Evolutionary conservation across 2,329 filamentous ascomycete species (phyloP).

Genomic region (Spiromastix sp.): DNA sequence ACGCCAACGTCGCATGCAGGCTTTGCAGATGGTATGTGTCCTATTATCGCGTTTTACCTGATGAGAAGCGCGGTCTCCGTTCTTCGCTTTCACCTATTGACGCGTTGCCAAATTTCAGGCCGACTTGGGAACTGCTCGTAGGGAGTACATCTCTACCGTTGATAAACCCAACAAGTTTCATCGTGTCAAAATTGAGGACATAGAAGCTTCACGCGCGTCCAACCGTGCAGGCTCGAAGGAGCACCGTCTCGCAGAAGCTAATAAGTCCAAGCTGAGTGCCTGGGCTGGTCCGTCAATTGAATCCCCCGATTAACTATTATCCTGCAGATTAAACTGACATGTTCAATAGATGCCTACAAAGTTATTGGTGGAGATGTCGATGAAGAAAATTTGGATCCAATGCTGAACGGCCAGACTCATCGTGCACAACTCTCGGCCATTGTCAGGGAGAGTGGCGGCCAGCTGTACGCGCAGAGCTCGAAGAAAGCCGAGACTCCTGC

Average conservation of each 20-base stretch:
- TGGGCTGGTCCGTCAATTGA: constrained; percentile 24
- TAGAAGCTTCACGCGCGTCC: constrained; percentile 20
- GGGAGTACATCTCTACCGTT: constrained; percentile 26
- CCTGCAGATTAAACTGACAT: too few species aligned
- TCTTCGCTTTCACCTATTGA: neutral
- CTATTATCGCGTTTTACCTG: neutral
- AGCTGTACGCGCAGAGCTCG: constrained; percentile 7
- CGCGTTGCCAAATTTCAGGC: too few species aligned
- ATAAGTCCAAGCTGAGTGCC: constrained; percentile 16
- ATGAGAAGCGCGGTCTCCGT: neutral
- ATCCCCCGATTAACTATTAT: neutral
- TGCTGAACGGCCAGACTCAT: constrained; percentile 31
- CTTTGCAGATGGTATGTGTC: constrained; percentile 20
- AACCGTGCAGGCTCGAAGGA: constrained; percentile 22
- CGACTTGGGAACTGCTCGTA: constrained; percentile 24
- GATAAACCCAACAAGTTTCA: constrained; percentile 14
- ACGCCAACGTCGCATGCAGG: constrained; percentile 15
- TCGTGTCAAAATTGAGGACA: constrained; percentile 12
- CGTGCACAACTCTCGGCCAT: constrained; percentile 19
- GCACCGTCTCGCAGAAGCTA: constrained; percentile 16
- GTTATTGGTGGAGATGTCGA: constrained; percentile 20
- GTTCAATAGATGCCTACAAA: constrained; percentile 20
- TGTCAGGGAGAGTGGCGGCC: constrained; percentile 13
- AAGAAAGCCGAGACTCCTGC: neutral
- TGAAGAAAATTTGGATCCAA: constrained; percentile 20